phyloP scores from a whole-genome alignment of 208 protist genomes.

The Vickermania ingenoplastis region DNA sequence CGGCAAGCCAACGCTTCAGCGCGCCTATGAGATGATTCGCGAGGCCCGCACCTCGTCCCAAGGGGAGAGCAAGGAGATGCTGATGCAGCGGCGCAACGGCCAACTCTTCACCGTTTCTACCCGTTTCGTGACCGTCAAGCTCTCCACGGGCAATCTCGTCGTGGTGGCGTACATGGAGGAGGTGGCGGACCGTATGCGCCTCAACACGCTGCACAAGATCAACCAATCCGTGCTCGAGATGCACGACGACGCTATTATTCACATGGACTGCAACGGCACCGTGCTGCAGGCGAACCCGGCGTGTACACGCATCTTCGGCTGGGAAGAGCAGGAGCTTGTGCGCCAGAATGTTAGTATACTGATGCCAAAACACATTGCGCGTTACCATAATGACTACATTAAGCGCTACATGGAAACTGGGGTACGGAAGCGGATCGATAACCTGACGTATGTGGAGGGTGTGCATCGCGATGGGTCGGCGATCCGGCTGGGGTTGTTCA shows the following conservation, averaged over 20 bases:
- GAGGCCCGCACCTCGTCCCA: background rate
- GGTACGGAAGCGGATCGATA: slow-evolving; percentile 1
- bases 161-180: slow-evolving; percentile 16
- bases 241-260: slow-evolving; percentile 7
- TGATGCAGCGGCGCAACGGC: slow-evolving; percentile 10
- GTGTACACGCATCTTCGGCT: slow-evolving; percentile 7
- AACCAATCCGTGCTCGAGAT: slow-evolving; percentile 5
- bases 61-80: background rate
- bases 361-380: slow-evolving; percentile 9
- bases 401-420: slow-evolving; percentile 9
- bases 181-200: background rate
- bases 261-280: slow-evolving; percentile 10
- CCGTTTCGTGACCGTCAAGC: slow-evolving; percentile 3
- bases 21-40: background rate
- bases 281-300: slow-evolving; percentile 6
- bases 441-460: background rate
- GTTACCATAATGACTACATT: slow-evolving; percentile 11
- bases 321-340: slow-evolving; percentile 8
- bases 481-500: slow-evolving; percentile 1
- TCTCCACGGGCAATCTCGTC: slow-evolving; percentile 7
- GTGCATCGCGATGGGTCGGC: slow-evolving; percentile 3
- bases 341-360: slow-evolving; percentile 14
- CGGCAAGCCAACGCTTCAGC: slow-evolving; percentile 1
- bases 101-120: slow-evolving; percentile 10
- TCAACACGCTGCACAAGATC: slow-evolving; percentile 5